phyloP scores from a whole-genome alignment of 2,329 filamentous ascomycete species.

The Penicillium sp. region DNA sequence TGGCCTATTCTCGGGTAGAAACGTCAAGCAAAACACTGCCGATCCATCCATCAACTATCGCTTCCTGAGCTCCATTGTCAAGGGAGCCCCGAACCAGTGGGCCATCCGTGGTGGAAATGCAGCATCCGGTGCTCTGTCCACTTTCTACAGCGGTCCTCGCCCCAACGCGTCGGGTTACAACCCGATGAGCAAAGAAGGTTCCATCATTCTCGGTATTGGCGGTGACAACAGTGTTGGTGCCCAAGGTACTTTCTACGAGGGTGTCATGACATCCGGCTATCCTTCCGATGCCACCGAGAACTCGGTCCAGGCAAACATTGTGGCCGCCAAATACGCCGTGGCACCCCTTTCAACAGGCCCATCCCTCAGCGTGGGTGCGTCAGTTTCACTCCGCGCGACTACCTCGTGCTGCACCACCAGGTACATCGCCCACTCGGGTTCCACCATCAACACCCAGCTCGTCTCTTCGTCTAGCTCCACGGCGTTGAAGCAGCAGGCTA shows the following conservation, averaged over 20 bases:
- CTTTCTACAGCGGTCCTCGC: constrained; percentile 54
- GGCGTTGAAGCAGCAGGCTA: constrained; percentile 48
- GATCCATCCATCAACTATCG: constrained; percentile 50
- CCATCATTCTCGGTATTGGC: constrained; percentile 65
- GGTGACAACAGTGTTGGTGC: constrained; percentile 57
- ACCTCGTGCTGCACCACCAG: constrained; percentile 50
- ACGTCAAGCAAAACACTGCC: constrained; percentile 42
- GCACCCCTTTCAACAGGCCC: constrained; percentile 46
- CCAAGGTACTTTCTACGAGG: constrained; percentile 61
- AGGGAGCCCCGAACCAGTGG: constrained; percentile 53
- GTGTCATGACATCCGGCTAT: constrained; percentile 58
- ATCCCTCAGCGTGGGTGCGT: constrained; percentile 44
- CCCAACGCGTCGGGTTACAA: constrained; percentile 52
- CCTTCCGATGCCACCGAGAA: constrained; percentile 55
- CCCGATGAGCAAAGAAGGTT: constrained; percentile 59
- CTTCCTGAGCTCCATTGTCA: constrained; percentile 54
- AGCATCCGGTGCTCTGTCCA: constrained; percentile 50
- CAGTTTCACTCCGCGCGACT: constrained; percentile 51
- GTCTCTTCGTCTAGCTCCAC: constrained; percentile 48
- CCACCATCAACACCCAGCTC: constrained; percentile 50
- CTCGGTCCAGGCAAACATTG: constrained; percentile 55
- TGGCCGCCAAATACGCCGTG: constrained; percentile 51
- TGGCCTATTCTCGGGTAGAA: constrained; percentile 55
- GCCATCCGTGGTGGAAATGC: constrained; percentile 55
- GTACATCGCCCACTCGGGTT: constrained; percentile 51